A percentile compares a stretch with the other conserved stretches of the same genome.
Conservation (phyloP, 208 protist genomes). For the Tritrichomonas foetus region DNA sequence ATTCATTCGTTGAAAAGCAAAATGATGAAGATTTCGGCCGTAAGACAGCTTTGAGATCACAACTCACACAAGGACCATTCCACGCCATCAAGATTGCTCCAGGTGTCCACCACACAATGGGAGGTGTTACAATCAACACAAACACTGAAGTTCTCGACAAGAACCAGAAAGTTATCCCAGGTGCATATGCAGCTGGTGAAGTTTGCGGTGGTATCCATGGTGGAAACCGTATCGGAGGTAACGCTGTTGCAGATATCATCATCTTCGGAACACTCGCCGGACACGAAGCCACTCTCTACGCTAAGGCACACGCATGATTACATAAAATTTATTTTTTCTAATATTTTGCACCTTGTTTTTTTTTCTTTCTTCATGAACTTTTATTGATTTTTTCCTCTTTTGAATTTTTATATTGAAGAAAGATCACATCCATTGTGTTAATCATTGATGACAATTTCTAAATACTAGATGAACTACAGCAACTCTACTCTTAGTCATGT, state of each 20-base stretch:
- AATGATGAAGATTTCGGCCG: not conserved
- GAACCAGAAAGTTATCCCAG: not conserved
- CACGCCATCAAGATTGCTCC: not conserved
- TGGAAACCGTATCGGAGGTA: not conserved
- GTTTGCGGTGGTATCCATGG: not conserved
- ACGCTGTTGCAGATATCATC: conserved; percentile 1
- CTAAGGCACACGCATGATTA: not conserved
- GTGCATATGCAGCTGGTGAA: conserved; percentile 33
- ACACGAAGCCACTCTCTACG: not conserved
- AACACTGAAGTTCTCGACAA: not conserved
- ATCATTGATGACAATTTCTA: too few species aligned
- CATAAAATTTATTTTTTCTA: not conserved
- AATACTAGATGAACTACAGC: too few species aligned
- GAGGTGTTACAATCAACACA: conserved; percentile 23
- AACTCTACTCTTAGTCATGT: too few species aligned
- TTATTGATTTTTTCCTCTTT: too few species aligned
- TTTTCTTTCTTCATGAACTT: too few species aligned
- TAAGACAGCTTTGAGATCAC: not conserved
- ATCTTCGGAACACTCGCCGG: not conserved
- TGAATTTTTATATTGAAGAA: too few species aligned
- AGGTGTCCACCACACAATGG: not conserved
- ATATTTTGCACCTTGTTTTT: too few species aligned
- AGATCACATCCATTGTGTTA: too few species aligned
- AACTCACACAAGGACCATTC: not conserved
- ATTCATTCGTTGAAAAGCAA: not conserved